phyloP scores from a whole-genome alignment of 441 rosid genomes.

The Corymbia calophylla region DNA sequence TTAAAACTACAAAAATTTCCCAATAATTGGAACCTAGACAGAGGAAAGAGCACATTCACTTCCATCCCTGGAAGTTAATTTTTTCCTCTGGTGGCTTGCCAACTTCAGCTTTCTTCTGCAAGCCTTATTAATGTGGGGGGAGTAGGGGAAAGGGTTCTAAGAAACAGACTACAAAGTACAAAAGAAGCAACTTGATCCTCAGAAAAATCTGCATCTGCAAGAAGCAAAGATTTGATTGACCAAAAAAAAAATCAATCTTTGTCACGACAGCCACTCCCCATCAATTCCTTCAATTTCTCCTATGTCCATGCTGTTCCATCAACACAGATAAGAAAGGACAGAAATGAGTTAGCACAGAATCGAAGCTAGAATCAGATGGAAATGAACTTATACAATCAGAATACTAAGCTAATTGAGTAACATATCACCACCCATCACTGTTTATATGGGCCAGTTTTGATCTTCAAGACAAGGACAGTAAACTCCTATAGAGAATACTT shows the following conservation, averaged over 20 bases:
- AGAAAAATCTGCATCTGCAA: not conserved
- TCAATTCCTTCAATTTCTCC: constrained; percentile 86
- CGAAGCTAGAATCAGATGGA: not conserved
- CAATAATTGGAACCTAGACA: not conserved
- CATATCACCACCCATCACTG: not conserved
- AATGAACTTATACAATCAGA: not conserved
- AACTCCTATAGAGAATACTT: not conserved
- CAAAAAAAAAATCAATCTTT: constrained; percentile 58
- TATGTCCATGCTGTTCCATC: constrained; percentile 72
- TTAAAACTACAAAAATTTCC: not conserved
- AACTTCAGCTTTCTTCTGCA: constrained; percentile 14
- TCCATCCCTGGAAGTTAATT: constrained; percentile 7
- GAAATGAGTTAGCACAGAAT: not conserved
- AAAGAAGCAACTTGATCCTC: not conserved
- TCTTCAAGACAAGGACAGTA: not conserved
- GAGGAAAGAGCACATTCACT: constrained; percentile 15
- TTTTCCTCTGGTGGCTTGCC: constrained; percentile 18
- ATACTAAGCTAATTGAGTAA: not conserved
- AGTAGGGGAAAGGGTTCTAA: not conserved
- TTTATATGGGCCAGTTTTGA: not conserved
- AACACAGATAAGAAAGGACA: constrained; percentile 6
- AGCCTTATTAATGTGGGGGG: constrained; percentile 24
- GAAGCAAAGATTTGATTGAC: constrained; percentile 55
- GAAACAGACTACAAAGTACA: not conserved
- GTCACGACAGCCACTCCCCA: constrained; percentile 85